These are phyloP conservation scores for Xylaria longipes DNA, from an alignment of 495 filamentous ascomycete genomes.

Conservation along the genomic window DNA sequence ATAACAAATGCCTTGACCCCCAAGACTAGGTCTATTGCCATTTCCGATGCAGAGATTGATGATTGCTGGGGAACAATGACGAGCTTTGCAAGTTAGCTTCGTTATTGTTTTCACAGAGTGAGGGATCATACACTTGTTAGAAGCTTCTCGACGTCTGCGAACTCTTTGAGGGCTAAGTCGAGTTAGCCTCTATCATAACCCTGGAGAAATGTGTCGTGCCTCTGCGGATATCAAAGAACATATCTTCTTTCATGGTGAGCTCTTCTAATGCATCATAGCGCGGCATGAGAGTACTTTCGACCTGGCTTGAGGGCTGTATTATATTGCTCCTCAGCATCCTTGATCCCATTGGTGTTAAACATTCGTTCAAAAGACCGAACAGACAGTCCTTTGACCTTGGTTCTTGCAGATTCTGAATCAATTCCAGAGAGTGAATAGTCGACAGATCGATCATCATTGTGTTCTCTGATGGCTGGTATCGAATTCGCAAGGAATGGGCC, in stretches of 20 bases:
- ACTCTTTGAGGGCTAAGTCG: constrained; percentile 68
- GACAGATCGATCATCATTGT: constrained; percentile 94
- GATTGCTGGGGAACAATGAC: constrained; percentile 58
- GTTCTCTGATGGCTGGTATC: constrained; percentile 86
- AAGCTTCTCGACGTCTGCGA: constrained; percentile 73
- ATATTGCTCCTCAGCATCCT: constrained; percentile 81
- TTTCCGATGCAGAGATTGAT: constrained; percentile 71
- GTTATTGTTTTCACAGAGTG: constrained; percentile 20
- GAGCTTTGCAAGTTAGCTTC: constrained; percentile 42
- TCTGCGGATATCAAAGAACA: constrained; percentile 80
- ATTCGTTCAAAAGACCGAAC: constrained; percentile 84
- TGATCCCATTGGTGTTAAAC: constrained; percentile 85
- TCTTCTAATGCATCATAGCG: constrained; percentile 88
- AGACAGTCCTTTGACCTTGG: constrained; percentile 77
- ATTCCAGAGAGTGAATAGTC: constrained; percentile 82
- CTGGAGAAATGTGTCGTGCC: constrained; percentile 43
- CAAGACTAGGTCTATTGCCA: constrained; percentile 84
- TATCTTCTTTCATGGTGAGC: constrained; percentile 80
- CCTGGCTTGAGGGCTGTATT: constrained; percentile 85
- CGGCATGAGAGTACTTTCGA: constrained; percentile 60
- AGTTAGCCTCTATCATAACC: constrained; percentile 23
- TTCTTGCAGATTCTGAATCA: constrained; percentile 86
- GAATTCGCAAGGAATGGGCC: constrained; percentile 80
- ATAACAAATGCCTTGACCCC: constrained; percentile 83
- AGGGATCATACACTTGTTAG: constrained; percentile 60